phyloP scores from a whole-genome alignment of 345 rosid species.

The Mallotus nudiflorus region DNA sequence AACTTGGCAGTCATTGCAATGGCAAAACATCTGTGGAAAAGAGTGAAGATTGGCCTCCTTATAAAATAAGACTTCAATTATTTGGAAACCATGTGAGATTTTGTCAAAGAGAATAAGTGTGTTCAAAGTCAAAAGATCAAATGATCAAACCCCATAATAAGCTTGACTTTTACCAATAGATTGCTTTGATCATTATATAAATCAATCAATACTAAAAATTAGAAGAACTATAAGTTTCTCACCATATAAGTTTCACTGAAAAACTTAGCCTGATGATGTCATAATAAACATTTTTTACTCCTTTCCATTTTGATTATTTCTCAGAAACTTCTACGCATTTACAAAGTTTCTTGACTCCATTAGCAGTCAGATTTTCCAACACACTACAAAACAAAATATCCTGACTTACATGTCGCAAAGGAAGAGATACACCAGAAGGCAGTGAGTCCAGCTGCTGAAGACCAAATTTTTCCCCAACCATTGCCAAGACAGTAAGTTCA shows the following conservation, averaged over 20 bases:
- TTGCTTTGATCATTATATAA: not conserved
- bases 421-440: conserved; percentile 92
- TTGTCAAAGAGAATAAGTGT: not conserved
- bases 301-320: not conserved
- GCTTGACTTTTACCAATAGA: not conserved
- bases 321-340: not conserved
- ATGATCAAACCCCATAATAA: not conserved
- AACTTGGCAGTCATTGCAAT: not conserved
- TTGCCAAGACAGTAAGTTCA: conserved; percentile 85
- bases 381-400: not conserved
- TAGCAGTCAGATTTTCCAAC: conserved; percentile 4
- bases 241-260: not conserved
- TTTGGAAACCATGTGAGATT: not conserved
- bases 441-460: conserved; percentile 77
- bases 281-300: not conserved
- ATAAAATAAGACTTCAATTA: too few relatives aligned
- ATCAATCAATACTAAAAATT: not conserved
- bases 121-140: not conserved
- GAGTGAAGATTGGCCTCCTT: too few relatives aligned
- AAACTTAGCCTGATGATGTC: not conserved
- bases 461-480: conserved; percentile 97
- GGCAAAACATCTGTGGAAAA: not conserved
- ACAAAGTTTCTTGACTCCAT: not conserved
- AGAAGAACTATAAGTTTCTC: not conserved
- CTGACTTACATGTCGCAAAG: conserved; percentile 87